Evolutionary conservation across 2,329 filamentous ascomycete species (phyloP).

Genomic region (Didymella sp.): DNA sequence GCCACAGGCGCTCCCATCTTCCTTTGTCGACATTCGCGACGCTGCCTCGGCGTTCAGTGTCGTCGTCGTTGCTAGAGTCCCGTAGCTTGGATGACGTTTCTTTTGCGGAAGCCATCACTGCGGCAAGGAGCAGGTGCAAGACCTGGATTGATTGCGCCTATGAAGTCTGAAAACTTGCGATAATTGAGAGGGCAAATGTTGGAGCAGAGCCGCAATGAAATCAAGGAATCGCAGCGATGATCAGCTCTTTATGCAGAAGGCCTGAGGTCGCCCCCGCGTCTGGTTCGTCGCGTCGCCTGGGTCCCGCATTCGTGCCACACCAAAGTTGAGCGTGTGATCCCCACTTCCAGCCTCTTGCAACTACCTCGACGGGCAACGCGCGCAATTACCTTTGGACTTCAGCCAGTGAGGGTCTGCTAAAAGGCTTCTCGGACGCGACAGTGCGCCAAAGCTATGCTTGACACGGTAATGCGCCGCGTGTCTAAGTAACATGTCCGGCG

Average conservation of each 20-base stretch:
- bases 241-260: constrained; percentile 8
- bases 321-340: constrained; percentile 14
- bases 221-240: not conserved
- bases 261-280: constrained; percentile 3
- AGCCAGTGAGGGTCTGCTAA: constrained; percentile 2
- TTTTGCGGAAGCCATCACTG: constrained; percentile 16
- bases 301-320: constrained; percentile 18
- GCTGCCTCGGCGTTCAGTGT: constrained; percentile 3
- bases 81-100: constrained; percentile 9
- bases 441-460: constrained; percentile 2
- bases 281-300: constrained; percentile 9
- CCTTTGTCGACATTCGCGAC: constrained; percentile 41
- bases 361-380: constrained; percentile 11
- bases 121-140: not conserved
- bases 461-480: constrained; percentile 7
- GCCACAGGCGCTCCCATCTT: constrained; percentile 62
- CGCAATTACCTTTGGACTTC: not conserved
- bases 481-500: constrained; percentile 9
- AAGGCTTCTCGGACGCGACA: not conserved
- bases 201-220: constrained; percentile 4
- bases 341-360: constrained; percentile 14
- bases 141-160: not conserved
- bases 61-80: constrained; percentile 17
- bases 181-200: not conserved
- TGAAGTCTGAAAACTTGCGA: not conserved